Conservation (phyloP, 2,329 filamentous ascomycete species). For the Sclerotinia nivalis region DNA sequence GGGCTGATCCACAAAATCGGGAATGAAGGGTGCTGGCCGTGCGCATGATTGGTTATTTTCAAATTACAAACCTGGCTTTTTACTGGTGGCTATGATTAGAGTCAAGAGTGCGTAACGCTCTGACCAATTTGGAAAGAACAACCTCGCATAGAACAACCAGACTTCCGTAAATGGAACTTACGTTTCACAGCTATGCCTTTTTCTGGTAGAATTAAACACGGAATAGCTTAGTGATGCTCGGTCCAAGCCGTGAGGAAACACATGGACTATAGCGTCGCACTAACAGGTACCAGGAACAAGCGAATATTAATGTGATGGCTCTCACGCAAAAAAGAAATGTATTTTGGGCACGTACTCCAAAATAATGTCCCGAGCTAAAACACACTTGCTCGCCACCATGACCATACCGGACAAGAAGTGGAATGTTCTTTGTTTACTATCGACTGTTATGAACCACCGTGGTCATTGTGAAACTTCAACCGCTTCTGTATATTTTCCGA, state of each 20-base stretch:
- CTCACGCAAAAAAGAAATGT: neutral
- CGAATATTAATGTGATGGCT: neutral
- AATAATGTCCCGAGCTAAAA: neutral
- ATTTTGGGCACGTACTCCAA: neutral
- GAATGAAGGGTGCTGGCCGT: neutral
- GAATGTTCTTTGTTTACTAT: neutral
- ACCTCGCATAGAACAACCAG: neutral
- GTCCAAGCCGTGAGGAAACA: conserved; percentile 1
- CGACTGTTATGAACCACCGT: no score
- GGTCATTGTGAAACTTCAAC: neutral
- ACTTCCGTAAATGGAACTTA: neutral
- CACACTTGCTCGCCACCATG: neutral
- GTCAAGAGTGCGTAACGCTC: neutral
- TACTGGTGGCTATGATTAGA: neutral
- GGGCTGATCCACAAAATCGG: neutral
- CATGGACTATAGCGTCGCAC: neutral
- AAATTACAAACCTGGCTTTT: neutral
- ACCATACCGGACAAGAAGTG: neutral
- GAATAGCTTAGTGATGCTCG: neutral
- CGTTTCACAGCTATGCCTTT: neutral
- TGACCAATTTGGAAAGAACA: neutral
- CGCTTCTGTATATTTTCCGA: neutral
- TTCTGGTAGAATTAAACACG: neutral
- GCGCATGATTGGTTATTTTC: neutral
- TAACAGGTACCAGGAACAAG: conserved; percentile 10